Conservation (phyloP, 805 yeast genomes). For the Danielozyma ontarioensis region DNA sequence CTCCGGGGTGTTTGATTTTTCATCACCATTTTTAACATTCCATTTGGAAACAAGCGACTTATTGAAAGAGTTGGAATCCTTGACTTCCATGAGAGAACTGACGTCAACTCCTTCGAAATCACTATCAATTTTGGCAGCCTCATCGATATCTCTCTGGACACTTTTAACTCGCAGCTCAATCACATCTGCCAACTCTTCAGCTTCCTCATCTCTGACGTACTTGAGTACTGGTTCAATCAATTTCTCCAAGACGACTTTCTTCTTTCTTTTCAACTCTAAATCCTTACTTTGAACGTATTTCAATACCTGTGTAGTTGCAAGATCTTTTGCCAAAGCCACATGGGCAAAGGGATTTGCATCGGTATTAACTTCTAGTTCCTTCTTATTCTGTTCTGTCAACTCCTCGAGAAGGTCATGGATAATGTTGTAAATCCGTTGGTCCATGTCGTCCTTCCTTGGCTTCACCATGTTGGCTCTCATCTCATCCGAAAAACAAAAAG, state of each 20-base stretch:
- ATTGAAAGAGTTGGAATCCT: slow-evolving; percentile 65
- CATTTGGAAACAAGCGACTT: slow-evolving; percentile 72
- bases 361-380: slow-evolving; percentile 24
- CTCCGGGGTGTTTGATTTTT: slow-evolving; percentile 9
- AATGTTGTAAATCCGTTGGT: slow-evolving; percentile 51
- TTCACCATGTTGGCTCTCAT: too few relatives aligned
- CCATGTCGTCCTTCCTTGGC: slow-evolving; percentile 30
- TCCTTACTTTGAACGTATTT: slow-evolving; percentile 62
- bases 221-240: slow-evolving; percentile 57
- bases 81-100: slow-evolving; percentile 56
- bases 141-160: slow-evolving; percentile 9
- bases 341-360: slow-evolving; percentile 35
- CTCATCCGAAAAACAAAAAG: too few relatives aligned
- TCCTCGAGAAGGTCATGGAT: slow-evolving; percentile 57
- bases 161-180: slow-evolving; percentile 5
- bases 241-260: slow-evolving; percentile 57
- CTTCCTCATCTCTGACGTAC: slow-evolving; percentile 55
- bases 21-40: slow-evolving; percentile 27
- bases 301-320: slow-evolving; percentile 47
- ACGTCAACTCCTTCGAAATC: slow-evolving; percentile 37
- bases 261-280: slow-evolving; percentile 61
- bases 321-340: slow-evolving; percentile 59
- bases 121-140: slow-evolving; percentile 24
- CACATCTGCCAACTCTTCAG: slow-evolving; percentile 45
- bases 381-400: slow-evolving; percentile 43